Evolutionary conservation across 2,329 filamentous ascomycete genomes (phyloP).

Genomic region (Nectriaceae sp.): DNA sequence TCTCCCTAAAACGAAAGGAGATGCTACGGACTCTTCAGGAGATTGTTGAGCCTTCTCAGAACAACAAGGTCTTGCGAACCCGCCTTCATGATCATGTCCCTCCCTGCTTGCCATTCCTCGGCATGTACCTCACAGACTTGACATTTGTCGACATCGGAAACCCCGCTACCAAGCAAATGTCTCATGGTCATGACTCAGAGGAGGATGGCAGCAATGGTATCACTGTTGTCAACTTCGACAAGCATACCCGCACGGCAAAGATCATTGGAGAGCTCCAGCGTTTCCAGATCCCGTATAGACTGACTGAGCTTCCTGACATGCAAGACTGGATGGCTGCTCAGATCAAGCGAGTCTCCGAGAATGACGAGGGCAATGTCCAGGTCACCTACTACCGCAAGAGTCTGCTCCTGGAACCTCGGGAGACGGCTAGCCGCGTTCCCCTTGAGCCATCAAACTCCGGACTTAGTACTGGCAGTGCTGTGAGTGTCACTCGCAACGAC

Average conservation of each 20-base stretch:
- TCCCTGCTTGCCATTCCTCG: slow-evolving; percentile 92
- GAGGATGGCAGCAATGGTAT: slow-evolving; percentile 68
- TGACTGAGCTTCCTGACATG: slow-evolving; percentile 81
- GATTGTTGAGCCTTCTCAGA: slow-evolving; percentile 88
- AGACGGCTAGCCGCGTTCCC: slow-evolving; percentile 41
- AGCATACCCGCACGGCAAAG: slow-evolving; percentile 90
- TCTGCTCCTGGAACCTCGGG: slow-evolving; percentile 77
- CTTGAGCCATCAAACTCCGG: slow-evolving; percentile 35
- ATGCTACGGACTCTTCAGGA: slow-evolving; percentile 76
- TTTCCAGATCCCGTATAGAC: slow-evolving; percentile 90
- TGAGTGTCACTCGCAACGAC: slow-evolving; percentile 41
- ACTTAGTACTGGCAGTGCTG: slow-evolving; percentile 26
- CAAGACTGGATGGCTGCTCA: slow-evolving; percentile 91
- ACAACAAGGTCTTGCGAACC: slow-evolving; percentile 83
- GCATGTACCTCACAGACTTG: slow-evolving; percentile 93
- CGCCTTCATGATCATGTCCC: slow-evolving; percentile 84
- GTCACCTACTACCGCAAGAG: slow-evolving; percentile 77
- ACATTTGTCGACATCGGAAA: slow-evolving; percentile 97
- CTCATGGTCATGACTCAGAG: slow-evolving; percentile 46
- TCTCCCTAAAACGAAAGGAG: slow-evolving; percentile 81
- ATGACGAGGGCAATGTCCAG: slow-evolving; percentile 57
- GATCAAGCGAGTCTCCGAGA: slow-evolving; percentile 71
- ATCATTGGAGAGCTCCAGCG: slow-evolving; percentile 95
- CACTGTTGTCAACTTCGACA: slow-evolving; percentile 95
- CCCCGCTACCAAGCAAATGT: slow-evolving; percentile 76